phyloP scores from a whole-genome alignment of 2,329 filamentous ascomycete species.

The Thielaviopsis cerberus region DNA sequence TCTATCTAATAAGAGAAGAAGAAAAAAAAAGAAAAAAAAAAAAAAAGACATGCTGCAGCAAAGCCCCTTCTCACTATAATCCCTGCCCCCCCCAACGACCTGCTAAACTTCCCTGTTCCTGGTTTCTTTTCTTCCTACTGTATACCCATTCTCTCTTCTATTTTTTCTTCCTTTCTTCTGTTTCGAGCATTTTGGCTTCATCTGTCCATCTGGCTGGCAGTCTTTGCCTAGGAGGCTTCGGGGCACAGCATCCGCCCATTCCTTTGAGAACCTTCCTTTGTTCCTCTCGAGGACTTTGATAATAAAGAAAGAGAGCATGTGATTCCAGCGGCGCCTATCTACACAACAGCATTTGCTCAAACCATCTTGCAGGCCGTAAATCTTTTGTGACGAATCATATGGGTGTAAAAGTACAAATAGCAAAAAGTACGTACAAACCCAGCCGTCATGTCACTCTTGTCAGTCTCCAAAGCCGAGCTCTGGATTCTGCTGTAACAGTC shows the following conservation, averaged over 20 bases:
- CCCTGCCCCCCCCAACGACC: neutral
- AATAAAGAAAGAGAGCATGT: neutral
- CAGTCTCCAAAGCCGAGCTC: no score
- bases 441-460: neutral
- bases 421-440: no score
- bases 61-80: neutral
- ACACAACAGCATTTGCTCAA: no score
- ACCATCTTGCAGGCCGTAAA: no score
- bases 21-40: no score
- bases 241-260: neutral
- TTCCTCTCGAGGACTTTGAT: neutral
- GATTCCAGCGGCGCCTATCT: no score
- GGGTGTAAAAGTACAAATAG: no score
- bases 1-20: neutral
- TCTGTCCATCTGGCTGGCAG: neutral
- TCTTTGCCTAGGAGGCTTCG: neutral
- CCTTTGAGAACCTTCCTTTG: neutral
- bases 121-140: neutral
- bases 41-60: neutral
- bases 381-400: neutral
- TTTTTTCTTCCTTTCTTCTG: neutral
- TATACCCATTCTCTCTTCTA: no score
- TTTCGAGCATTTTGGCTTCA: no score
- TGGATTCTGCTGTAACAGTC: no score
- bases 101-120: neutral